Conservation (phyloP, 129 eudicot species). For the Sambucus nigra region DNA sequence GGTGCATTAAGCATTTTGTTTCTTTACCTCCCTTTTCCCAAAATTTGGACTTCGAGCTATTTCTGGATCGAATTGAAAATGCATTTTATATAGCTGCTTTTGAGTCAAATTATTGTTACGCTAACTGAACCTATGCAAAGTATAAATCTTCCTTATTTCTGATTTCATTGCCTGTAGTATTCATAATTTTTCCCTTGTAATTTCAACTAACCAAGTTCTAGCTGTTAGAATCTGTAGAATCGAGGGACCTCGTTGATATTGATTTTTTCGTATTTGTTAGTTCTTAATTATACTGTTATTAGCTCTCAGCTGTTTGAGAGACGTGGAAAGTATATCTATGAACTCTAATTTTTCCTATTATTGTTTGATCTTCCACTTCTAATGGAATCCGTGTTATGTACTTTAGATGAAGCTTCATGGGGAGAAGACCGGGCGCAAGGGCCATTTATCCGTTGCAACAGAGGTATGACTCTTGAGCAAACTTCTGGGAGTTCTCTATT, state of each 20-base stretch:
- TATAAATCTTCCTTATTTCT: no score
- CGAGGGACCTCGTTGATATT: not conserved
- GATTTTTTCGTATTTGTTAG: not conserved
- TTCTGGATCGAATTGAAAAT: not conserved
- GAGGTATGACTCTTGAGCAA: slow-evolving; percentile 46
- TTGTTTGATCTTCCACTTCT: not conserved
- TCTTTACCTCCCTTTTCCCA: not conserved
- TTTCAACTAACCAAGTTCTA: not conserved
- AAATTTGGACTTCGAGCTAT: not conserved
- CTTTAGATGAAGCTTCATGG: slow-evolving; percentile 85
- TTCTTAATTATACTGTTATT: not conserved
- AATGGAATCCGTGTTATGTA: slow-evolving; percentile 1
- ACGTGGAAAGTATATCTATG: not conserved
- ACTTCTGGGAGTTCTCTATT: not conserved
- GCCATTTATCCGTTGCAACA: slow-evolving; percentile 86
- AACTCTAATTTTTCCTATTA: not conserved
- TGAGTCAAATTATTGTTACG: not conserved
- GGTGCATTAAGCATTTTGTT: slow-evolving; percentile 24
- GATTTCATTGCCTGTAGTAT: no score
- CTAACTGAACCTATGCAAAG: not conserved
- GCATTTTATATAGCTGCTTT: not conserved
- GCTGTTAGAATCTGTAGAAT: not conserved
- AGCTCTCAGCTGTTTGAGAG: not conserved
- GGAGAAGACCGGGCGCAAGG: slow-evolving; percentile 95
- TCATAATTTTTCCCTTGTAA: no score